Evolutionary conservation across 805 yeast species (phyloP), one percentile per base, ranked within the genome.

Genomic region (Grigorovia humatica): DNA sequence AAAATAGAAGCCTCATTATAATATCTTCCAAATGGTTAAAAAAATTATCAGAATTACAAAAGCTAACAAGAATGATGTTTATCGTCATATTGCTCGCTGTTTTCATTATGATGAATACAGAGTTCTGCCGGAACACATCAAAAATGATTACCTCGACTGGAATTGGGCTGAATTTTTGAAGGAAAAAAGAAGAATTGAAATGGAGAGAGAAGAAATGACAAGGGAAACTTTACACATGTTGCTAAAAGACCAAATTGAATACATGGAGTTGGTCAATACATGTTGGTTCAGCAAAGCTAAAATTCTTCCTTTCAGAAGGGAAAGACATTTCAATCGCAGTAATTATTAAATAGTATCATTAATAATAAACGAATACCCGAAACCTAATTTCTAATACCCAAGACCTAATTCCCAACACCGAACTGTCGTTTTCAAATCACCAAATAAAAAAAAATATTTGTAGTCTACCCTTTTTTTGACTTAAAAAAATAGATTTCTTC

Each of bases 71-170:
- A 45, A 45, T 13, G 50, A 29, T 23, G 40, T 47, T 23, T 51
- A 44, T 23, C 12, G 32, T 3, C 23, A 42, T 23, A 23, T 46
- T 19, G 51, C 51, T 20, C 43, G 27, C 20, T 35, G 49, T 5
- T 23, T 43, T 13, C 48, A 49, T 15, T 19, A 46, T 29, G 20
- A 12, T 9, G 47, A 50, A n/a, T 46, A 46, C 15, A 43, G 42
- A 7, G 43, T 11, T 17, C 23, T 50, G n/a, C 52, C 52, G 5
- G 12, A 27, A 12, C 18, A 42, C 8, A 43, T 50, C 12, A 32
- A 47, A 20, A 47, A 50, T 7, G 29, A 27, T 23, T 50, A 50
- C 43, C 38, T 50, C 8, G 41, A 29, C 4, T 50, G 52, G 52
- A 46, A 49, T 8, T 42, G 43, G 46, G 47, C 46, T 12, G 42